phyloP scores from a whole-genome alignment of 192 early-diverging fungal genomes.

The Cetraspora pellucida region DNA sequence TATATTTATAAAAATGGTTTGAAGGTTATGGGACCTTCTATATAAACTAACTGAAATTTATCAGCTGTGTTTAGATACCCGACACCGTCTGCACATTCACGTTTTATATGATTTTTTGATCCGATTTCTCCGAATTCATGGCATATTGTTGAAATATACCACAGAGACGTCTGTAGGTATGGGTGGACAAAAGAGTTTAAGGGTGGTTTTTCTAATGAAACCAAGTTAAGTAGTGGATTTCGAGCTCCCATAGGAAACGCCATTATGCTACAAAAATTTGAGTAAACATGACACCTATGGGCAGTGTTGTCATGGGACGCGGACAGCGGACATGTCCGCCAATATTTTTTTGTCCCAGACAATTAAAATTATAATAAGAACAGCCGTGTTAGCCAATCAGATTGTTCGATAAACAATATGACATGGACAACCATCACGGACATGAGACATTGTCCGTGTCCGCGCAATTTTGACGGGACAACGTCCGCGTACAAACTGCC shows the following conservation, averaged over 20 bases:
- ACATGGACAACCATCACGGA: too few species aligned
- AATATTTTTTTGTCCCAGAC: too few species aligned
- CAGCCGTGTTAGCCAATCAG: too few species aligned
- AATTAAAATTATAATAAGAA: too few species aligned
- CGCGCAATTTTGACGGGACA: too few species aligned
- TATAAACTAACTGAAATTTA: constrained; percentile 35
- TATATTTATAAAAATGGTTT: constrained; percentile 35
- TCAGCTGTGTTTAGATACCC: constrained; percentile 28
- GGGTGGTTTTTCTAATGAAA: constrained; percentile 29
- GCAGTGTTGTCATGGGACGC: too few species aligned
- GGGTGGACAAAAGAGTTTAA: constrained; percentile 31
- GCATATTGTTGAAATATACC: constrained; percentile 29
- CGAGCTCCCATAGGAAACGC: constrained; percentile 16
- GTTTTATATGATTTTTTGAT: constrained; percentile 32
- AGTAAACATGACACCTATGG: background rate
- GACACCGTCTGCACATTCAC: constrained; percentile 23
- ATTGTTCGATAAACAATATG: too few species aligned
- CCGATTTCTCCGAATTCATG: constrained; percentile 30
- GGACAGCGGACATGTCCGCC: too few species aligned
- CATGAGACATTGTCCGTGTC: too few species aligned
- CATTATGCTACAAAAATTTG: constrained; percentile 30
- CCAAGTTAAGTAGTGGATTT: constrained; percentile 28
- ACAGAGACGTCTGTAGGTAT: constrained; percentile 24
- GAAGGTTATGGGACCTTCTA: constrained; percentile 30
- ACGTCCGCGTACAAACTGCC: too few species aligned